Conservation (phyloP, 306 rosid genomes). For the Cicer bijugum region DNA sequence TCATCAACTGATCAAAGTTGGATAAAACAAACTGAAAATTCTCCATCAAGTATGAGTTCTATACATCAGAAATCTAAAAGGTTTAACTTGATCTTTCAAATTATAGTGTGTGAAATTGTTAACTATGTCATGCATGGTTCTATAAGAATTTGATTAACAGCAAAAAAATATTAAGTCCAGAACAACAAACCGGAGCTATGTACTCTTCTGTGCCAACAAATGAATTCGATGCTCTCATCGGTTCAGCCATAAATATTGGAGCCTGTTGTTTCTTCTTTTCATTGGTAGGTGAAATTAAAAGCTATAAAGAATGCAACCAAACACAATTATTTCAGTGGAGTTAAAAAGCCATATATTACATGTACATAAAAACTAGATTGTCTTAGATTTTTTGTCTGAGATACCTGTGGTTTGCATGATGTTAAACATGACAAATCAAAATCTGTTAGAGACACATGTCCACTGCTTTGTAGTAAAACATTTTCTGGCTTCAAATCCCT, state of each 20-base stretch:
- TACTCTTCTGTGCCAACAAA: slow-evolving; percentile 99
- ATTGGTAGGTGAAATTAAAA: slow-evolving; percentile 59
- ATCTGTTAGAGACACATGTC: slow-evolving; percentile 86
- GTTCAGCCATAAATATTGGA: slow-evolving; percentile 94
- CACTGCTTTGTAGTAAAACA: slow-evolving; percentile 75
- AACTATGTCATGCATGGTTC: slow-evolving; percentile 17
- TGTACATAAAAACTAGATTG: slow-evolving; percentile 2
- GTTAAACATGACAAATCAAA: slow-evolving; percentile 94
- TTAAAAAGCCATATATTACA: slow-evolving; percentile 1
- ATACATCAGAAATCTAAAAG: too few relatives aligned
- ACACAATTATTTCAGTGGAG: neutral
- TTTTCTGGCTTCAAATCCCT: slow-evolving; percentile 97
- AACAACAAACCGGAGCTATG: slow-evolving; percentile 89
- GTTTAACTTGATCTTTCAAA: slow-evolving; percentile 27
- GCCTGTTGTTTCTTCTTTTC: slow-evolving; percentile 76
- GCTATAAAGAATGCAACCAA: slow-evolving; percentile 56
- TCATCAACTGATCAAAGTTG: too few relatives aligned
- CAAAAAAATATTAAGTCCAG: neutral
- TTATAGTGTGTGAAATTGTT: neutral
- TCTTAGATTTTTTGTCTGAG: slow-evolving; percentile 3
- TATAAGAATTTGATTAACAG: slow-evolving; percentile 22
- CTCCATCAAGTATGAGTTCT: too few relatives aligned
- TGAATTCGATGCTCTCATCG: slow-evolving; percentile 94
- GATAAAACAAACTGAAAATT: too few relatives aligned
- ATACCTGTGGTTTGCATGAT: slow-evolving; percentile 90